These are phyloP conservation scores for Penicillium salamii DNA, from an alignment of 495 filamentous ascomycete species.

Conservation along the genomic window DNA sequence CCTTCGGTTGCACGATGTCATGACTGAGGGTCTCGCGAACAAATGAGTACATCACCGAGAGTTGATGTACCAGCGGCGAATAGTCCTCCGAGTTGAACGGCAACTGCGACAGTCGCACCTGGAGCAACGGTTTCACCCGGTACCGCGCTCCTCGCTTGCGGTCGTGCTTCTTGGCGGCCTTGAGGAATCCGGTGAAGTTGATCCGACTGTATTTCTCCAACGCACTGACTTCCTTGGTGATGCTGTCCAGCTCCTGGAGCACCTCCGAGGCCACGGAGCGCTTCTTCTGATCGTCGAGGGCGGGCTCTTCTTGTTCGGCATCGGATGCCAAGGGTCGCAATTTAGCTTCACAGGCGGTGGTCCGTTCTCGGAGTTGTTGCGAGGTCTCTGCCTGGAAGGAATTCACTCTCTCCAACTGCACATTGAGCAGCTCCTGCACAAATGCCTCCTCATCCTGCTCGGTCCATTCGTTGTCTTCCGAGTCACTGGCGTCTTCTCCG, in stretches of 20 bases:
- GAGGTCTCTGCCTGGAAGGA: conserved; percentile 78
- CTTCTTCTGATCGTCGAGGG: conserved; percentile 40
- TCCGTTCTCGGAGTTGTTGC: conserved; percentile 66
- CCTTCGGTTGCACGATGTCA: conserved; percentile 41
- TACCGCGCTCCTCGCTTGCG: conserved; percentile 79
- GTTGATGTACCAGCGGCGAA: conserved; percentile 76
- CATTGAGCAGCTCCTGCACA: conserved; percentile 91
- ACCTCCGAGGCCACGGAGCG: conserved; percentile 61
- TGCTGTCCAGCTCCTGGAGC: conserved; percentile 74
- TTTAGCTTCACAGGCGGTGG: conserved; percentile 52
- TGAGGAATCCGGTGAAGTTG: conserved; percentile 97
- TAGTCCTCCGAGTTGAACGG: conserved; percentile 97
- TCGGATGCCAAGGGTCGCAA: conserved; percentile 44
- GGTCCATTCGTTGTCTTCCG: conserved; percentile 68
- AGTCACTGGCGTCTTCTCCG: conserved; percentile 50
- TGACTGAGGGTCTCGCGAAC: conserved; percentile 75
- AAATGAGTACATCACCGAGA: conserved; percentile 95
- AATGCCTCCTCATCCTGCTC: conserved; percentile 93
- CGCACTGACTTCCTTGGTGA: conserved; percentile 88
- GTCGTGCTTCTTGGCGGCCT: conserved; percentile 98
- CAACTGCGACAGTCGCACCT: conserved; percentile 78
- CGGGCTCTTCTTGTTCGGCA: conserved; percentile 25
- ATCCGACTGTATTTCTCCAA: conserved; percentile 92
- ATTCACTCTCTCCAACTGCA: conserved; percentile 93
- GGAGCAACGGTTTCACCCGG: conserved; percentile 83